Base-by-base conservation (phyloP, 139 green algal genomes). In the Zygnema circumcarinatum region DNA sequence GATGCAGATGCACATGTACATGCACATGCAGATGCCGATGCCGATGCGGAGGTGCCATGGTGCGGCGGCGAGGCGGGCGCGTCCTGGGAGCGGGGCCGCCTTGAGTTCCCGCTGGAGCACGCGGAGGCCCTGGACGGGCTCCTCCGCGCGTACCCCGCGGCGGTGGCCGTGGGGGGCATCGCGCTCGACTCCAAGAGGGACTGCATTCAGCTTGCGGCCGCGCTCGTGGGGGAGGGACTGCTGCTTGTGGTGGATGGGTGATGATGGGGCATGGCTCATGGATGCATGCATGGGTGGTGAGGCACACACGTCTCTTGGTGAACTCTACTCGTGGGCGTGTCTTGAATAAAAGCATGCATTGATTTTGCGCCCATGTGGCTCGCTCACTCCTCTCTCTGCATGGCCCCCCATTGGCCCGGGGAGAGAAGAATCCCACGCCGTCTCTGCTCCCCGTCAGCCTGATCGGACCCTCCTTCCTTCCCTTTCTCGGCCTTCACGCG, bases 41-140 rank as follows among this genome's bases (percentile, higher is more conserved):
- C 47, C 7, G 47, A 62, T 25, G 47, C 7, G 69, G 11, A 78
- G 11, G 35, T 25, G 7, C 11, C 69, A 16, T 78, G 69, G 3
- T 53, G 69, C 69, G 3, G 7, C 7, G 35, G 69, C 3, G 47
- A 62, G 47, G 47, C 47, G 7, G 7, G 7, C 7, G 47, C 16
- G 7, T 62, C 47, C 7, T 62, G 7, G 7, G 47, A 16, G 47
- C 7, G 69, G 53, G 80, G 80, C 0, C 21, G 80, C 38, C 29
- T 86, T 22, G 54, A 78, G 53, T 86, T 76, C 32, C 36, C 32
- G 21, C 29, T 86, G 80, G 22, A 86, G n/a, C 69, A 31, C 16
- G 80, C 52, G 1, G 53, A 76, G n/a, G 41, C 47, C 1, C 80
- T 86, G 2, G 80, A 86, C 1, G n/a, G 38, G 29, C 53, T 86